phyloP scores from a whole-genome alignment of 306 rosid genomes.

The Heteromeles arbutifolia region DNA sequence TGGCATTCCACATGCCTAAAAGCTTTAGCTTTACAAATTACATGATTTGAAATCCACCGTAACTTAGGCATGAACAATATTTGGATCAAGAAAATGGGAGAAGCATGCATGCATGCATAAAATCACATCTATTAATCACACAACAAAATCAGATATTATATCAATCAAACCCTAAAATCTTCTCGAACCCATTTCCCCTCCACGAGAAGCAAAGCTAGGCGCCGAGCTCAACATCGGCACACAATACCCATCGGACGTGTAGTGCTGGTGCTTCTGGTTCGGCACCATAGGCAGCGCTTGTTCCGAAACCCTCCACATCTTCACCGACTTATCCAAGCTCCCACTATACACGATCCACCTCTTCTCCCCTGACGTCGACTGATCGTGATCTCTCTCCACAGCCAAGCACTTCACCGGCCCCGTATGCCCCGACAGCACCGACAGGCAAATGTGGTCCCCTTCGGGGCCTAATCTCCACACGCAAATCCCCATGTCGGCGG shows the following conservation, averaged over 20 bases:
- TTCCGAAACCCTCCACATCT: conserved; percentile 76
- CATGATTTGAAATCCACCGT: background rate
- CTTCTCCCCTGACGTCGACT: conserved; percentile 10
- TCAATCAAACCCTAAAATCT: conserved; percentile 17
- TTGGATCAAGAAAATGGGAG: background rate
- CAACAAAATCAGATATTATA: background rate
- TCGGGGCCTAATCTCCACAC: conserved; percentile 55
- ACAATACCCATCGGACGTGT: background rate
- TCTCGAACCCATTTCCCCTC: conserved; percentile 29
- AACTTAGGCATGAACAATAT: background rate
- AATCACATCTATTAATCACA: background rate
- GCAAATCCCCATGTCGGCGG: conserved; percentile 79
- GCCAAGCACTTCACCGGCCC: conserved; percentile 96
- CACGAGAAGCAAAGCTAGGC: conserved; percentile 27
- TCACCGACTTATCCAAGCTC: conserved; percentile 90
- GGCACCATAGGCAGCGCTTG: background rate
- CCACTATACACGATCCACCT: conserved; percentile 80
- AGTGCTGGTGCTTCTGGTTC: conserved; percentile 3
- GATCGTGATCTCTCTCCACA: conserved; percentile 41
- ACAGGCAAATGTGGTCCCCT: conserved; percentile 39
- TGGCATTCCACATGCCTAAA: background rate
- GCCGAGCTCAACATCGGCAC: conserved; percentile 11
- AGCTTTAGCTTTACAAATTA: background rate
- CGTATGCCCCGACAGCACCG: conserved; percentile 50
- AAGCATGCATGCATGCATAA: background rate